Evolutionary conservation across 2,329 filamentous ascomycete genomes (phyloP), one percentile per base, ranked within the genome.

Genomic region (Microcyclospora pomicola): DNA sequence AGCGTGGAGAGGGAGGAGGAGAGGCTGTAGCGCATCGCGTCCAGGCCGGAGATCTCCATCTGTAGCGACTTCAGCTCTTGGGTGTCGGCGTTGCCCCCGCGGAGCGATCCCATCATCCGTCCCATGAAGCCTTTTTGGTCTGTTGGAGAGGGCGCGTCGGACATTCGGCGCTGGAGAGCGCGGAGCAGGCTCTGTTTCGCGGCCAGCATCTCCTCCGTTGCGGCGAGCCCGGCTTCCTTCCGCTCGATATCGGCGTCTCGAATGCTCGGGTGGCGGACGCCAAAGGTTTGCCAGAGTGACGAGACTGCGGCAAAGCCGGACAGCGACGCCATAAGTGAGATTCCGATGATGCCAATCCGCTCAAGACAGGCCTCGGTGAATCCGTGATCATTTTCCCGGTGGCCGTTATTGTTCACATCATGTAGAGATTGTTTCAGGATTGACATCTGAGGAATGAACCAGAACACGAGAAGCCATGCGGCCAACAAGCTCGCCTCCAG

Each of bases 271-370:
- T 73, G 65, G 30, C 71, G 73, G 24, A 77, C 75, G 15, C 76
- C 72, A 59, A 92, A 84, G 1, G 75, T 83, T 53, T 92, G 81
- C 83, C 85, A 93, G 1, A 86, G 76, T 1, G 82, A 80, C 15
- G 82, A 87, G 27, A 92, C 81, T n/a, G 83, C 83, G 5, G 85
- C 85, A 51, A 92, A 93, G 0, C 85, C 85, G 6, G 84, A 84
- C n/a, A 93, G 66, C 11, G 87, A 70, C 12, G 84, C 85, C 83
- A 93, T 92, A 37, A 91, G 63, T 34, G 80, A 78, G 39, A 91
- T 85, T 3, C 85, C 85, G 44, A 92, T 84, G 31, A 93, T 79
- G 10, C 84, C 85, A 16, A 93, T 77, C 33, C 85, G 59, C 47
- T 74, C 71, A 33, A 75, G 54, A 49, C 71, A 73, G 27, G 69